Evolutionary conservation across 2,329 filamentous ascomycete species (phyloP).

Genomic region (Penicillium paneum): DNA sequence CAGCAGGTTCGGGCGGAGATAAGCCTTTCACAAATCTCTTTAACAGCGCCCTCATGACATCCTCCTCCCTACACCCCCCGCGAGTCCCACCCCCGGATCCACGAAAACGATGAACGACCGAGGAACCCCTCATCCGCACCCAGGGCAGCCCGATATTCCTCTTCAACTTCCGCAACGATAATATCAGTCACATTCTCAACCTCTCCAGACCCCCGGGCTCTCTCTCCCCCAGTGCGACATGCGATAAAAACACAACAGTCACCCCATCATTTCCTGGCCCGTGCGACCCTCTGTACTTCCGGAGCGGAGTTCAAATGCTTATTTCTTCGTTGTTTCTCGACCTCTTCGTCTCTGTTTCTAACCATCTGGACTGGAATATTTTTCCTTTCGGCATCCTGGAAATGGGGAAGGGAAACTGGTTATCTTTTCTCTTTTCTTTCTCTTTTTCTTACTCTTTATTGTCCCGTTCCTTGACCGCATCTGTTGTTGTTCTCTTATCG

Average conservation of each 20-base stretch:
- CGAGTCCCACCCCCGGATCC: constrained; percentile 18
- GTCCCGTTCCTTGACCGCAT: constrained; percentile 21
- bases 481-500: constrained; percentile 13
- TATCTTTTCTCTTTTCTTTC: constrained; percentile 21
- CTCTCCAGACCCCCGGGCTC: constrained; percentile 6
- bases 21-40: constrained; percentile 45
- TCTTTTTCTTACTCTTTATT: constrained; percentile 14
- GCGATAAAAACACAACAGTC: constrained; percentile 15
- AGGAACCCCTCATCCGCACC: constrained; percentile 19
- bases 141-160: constrained; percentile 18
- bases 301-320: constrained; percentile 15
- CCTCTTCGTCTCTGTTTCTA: constrained; percentile 17
- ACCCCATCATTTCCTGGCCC: constrained; percentile 17
- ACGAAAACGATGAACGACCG: constrained; percentile 29
- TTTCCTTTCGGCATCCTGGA: constrained; percentile 22
- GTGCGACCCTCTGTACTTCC: constrained; percentile 19
- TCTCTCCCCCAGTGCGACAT: constrained; percentile 16
- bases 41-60: constrained; percentile 29
- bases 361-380: constrained; percentile 25
- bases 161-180: constrained; percentile 12
- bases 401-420: constrained; percentile 18
- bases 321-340: constrained; percentile 13
- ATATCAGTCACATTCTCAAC: constrained; percentile 13
- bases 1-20: constrained; percentile 96
- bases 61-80: constrained; percentile 19